phyloP scores from a whole-genome alignment of 805 yeast species.

The Suhomyces sp. region DNA sequence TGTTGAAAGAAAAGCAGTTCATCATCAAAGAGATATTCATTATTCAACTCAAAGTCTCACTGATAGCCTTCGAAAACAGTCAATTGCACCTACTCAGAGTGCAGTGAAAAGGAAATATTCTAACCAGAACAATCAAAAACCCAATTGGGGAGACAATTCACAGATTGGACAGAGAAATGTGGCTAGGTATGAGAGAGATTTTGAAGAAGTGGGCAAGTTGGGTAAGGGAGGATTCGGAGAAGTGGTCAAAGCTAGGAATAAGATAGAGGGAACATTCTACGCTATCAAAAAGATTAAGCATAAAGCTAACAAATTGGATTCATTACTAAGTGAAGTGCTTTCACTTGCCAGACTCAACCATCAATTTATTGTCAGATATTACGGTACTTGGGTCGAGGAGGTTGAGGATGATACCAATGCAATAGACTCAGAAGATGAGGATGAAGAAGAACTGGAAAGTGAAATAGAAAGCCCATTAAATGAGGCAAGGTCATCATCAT shows the following conservation, averaged over 20 bases:
- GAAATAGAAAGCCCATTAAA: slow-evolving; percentile 24
- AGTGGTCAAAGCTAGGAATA: slow-evolving; percentile 93
- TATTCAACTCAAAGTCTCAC: not conserved
- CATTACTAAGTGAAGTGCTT: slow-evolving; percentile 87
- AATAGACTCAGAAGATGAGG: slow-evolving; percentile 17
- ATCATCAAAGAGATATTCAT: not conserved
- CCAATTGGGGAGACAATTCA: slow-evolving; percentile 8
- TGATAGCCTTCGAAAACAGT: not conserved
- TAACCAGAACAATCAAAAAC: slow-evolving; percentile 15
- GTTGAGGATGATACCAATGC: slow-evolving; percentile 33
- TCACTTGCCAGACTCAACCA: slow-evolving; percentile 88
- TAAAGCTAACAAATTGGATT: slow-evolving; percentile 72
- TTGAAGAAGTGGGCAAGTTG: slow-evolving; percentile 87
- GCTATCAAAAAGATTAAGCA: slow-evolving; percentile 92
- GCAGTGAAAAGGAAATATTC: slow-evolving; percentile 22
- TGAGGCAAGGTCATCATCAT: slow-evolving; percentile 17
- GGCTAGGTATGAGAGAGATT: slow-evolving; percentile 87
- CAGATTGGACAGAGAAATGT: slow-evolving; percentile 15
- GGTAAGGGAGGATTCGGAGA: slow-evolving; percentile 98
- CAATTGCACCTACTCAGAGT: not conserved
- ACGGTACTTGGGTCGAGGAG: slow-evolving; percentile 96
- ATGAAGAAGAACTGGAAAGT: slow-evolving; percentile 12
- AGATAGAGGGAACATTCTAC: slow-evolving; percentile 90
- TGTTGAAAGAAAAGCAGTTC: no score
- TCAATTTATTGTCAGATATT: slow-evolving; percentile 93